Conservation (phyloP, 2,329 filamentous ascomycete genomes). For the Drechslerella coelobrocha region DNA sequence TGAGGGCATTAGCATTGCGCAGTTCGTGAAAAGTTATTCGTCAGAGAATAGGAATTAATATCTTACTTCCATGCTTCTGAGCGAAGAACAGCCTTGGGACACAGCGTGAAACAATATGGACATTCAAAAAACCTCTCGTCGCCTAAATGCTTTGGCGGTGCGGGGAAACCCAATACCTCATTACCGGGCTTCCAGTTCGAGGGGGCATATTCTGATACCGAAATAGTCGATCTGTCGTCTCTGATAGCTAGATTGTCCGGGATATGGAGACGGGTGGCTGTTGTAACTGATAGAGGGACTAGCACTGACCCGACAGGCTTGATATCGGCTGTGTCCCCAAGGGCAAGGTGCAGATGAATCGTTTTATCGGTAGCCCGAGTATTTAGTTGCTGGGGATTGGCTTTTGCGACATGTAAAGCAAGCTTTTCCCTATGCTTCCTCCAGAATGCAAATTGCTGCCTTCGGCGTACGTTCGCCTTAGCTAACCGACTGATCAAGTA, state of each 20-base stretch:
- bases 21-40: background rate
- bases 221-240: slow-evolving; percentile 18
- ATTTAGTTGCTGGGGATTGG: background rate
- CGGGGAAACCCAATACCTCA: slow-evolving; percentile 27
- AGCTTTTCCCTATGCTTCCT: slow-evolving; percentile 42
- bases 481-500: slow-evolving; percentile 24
- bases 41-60: background rate
- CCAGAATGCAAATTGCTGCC: slow-evolving; percentile 44
- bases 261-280: slow-evolving; percentile 31
- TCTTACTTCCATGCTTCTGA: slow-evolving; percentile 39
- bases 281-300: slow-evolving; percentile 26
- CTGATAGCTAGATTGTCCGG: slow-evolving; percentile 5
- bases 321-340: background rate
- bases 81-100: slow-evolving; percentile 6
- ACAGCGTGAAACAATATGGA: slow-evolving; percentile 35
- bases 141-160: slow-evolving; percentile 1
- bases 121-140: slow-evolving; percentile 38
- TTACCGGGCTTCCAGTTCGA: slow-evolving; percentile 38
- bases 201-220: slow-evolving; percentile 33
- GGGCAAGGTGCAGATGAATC: background rate
- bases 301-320: background rate
- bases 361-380: background rate
- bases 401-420: slow-evolving; percentile 3
- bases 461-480: slow-evolving; percentile 22
- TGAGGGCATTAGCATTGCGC: background rate